These are phyloP conservation scores for Candida maris DNA, from an alignment of 805 yeast species.

Conservation along the genomic window DNA sequence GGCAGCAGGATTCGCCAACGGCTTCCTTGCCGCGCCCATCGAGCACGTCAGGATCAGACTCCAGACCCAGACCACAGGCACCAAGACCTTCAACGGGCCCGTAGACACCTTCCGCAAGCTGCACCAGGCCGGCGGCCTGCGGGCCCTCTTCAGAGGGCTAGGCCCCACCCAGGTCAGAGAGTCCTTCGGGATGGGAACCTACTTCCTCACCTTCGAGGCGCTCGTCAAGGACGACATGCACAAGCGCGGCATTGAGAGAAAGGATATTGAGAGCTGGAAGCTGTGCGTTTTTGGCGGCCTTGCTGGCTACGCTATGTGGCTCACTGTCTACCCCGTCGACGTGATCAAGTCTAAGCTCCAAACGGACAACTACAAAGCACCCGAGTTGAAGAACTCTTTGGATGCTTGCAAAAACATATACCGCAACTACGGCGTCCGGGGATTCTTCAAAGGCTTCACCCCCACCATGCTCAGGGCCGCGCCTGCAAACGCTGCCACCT, in stretches of 20 bases:
- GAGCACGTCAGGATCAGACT: constrained; percentile 93
- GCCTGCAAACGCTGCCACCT: constrained; percentile 97
- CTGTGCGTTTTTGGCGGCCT: constrained; percentile 85
- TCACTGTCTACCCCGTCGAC: constrained; percentile 80
- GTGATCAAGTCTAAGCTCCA: constrained; percentile 89
- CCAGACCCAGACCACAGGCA: constrained; percentile 73
- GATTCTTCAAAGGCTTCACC: constrained; percentile 85
- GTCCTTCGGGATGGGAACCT: constrained; percentile 81
- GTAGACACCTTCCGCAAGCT: constrained; percentile 64
- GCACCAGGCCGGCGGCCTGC: constrained; percentile 47
- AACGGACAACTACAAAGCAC: constrained; percentile 58
- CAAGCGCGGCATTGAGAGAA: constrained; percentile 45
- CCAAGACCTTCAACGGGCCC: constrained; percentile 62
- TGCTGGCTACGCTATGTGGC: constrained; percentile 91
- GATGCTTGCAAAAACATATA: constrained; percentile 56
- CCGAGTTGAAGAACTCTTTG: constrained; percentile 54
- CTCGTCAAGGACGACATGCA: constrained; percentile 64
- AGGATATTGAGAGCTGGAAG: constrained; percentile 83
- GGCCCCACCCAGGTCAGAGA: constrained; percentile 83
- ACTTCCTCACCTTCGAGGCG: constrained; percentile 89
- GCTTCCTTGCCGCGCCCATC: constrained; percentile 86
- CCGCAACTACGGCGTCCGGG: constrained; percentile 60
- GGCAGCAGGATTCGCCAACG: constrained; percentile 90
- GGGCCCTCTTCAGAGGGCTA: constrained; percentile 67
- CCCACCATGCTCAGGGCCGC: constrained; percentile 96